Evolutionary conservation across 169 alveolate genomes (phyloP).

Genomic region (Eimeria tenella): DNA sequence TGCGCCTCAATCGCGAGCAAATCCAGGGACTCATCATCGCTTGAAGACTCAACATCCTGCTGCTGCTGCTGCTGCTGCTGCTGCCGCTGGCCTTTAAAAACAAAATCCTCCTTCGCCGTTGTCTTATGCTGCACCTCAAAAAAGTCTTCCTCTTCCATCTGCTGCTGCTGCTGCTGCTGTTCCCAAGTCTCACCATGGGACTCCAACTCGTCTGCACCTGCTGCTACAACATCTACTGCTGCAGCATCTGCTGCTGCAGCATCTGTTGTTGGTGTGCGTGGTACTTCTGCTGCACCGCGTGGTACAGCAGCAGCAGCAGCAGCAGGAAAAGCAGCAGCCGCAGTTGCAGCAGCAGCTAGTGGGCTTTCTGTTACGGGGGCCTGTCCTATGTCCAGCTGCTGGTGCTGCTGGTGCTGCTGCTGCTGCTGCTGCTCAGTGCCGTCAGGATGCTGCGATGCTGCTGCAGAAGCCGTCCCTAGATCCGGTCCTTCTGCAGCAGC

Average conservation of each 20-base stretch:
- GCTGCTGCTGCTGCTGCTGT: conserved; percentile 20
- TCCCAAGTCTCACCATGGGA: background rate
- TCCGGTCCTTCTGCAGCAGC: background rate
- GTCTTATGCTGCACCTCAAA: background rate
- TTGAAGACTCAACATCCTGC: background rate
- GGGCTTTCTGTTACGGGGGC: background rate
- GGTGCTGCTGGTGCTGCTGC: background rate
- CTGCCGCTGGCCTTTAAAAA: background rate
- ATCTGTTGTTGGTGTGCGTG: background rate
- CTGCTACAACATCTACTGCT: background rate
- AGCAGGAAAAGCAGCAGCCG: background rate
- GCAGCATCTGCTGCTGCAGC: background rate
- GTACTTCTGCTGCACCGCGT: background rate
- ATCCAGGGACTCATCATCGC: background rate
- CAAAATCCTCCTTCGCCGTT: too few species aligned
- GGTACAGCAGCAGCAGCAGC: background rate
- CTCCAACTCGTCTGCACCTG: background rate
- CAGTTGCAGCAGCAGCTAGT: background rate
- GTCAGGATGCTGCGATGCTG: background rate
- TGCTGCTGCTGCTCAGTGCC: background rate
- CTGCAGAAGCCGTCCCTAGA: background rate
- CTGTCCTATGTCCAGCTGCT: background rate
- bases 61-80: conserved; percentile 47
- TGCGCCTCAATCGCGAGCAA: background rate
- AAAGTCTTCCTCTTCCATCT: background rate